These are phyloP conservation scores for Aspergillus brunneoviolaceus DNA, from an alignment of 2,329 filamentous ascomycete species.

Conservation along the genomic window DNA sequence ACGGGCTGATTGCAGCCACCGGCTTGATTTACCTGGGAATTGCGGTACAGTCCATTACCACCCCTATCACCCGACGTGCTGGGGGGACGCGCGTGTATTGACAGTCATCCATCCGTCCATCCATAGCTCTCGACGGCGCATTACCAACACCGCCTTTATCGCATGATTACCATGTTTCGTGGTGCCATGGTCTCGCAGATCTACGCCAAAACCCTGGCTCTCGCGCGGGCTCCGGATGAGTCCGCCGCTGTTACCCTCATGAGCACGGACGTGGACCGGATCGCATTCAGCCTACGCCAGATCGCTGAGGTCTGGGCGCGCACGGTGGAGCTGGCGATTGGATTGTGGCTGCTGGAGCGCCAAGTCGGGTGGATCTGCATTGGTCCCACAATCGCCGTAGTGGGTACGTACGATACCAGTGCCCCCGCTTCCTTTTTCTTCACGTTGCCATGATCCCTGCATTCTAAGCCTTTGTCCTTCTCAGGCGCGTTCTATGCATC, in stretches of 20 bases:
- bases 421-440: too few relatives aligned
- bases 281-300: not conserved
- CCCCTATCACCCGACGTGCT: too few relatives aligned
- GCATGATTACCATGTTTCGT: not conserved
- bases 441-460: too few relatives aligned
- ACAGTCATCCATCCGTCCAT: too few relatives aligned
- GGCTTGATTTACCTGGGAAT: constrained; percentile 40
- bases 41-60: constrained; percentile 23
- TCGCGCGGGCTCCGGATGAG: not conserved
- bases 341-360: not conserved
- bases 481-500: too few relatives aligned
- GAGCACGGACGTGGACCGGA: not conserved
- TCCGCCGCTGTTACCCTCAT: not conserved
- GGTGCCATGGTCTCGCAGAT: not conserved
- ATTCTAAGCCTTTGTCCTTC: too few relatives aligned
- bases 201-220: not conserved
- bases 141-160: not conserved
- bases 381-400: too few relatives aligned
- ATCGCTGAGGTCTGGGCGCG: not conserved
- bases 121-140: too few relatives aligned
- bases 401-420: too few relatives aligned
- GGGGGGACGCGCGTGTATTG: too few relatives aligned
- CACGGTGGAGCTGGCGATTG: not conserved
- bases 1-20: constrained; percentile 39
- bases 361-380: not conserved